phyloP scores from a whole-genome alignment of 805 yeast species.

The Wickerhamiella bombiphila region DNA sequence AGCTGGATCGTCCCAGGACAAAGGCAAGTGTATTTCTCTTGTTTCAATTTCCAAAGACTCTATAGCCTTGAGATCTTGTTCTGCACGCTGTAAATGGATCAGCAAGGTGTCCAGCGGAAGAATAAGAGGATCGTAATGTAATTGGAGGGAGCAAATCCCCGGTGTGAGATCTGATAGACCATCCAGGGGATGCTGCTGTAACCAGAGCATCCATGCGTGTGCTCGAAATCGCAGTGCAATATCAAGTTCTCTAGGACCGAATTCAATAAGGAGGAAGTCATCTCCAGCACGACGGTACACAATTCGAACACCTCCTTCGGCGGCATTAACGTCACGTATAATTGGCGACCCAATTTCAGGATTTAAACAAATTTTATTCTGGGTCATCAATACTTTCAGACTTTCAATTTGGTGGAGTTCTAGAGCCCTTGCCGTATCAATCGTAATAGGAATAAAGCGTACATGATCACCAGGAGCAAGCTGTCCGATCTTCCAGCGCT shows the following conservation, averaged over 20 bases:
- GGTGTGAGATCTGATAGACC: conserved; percentile 92
- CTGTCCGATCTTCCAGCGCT: conserved; percentile 97
- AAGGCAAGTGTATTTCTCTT: conserved; percentile 66
- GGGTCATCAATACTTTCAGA: conserved; percentile 17
- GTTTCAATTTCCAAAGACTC: conserved; percentile 77
- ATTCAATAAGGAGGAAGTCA: conserved; percentile 76
- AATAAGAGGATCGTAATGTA: conserved; percentile 56
- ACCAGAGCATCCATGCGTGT: conserved; percentile 62
- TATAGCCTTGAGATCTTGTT: conserved; percentile 29
- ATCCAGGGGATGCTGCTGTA: conserved; percentile 36
- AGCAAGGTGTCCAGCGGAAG: conserved; percentile 48
- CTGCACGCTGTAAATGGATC: conserved; percentile 50
- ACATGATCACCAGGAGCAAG: conserved; percentile 84
- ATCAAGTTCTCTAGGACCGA: conserved; percentile 77
- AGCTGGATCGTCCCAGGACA: conserved; percentile 87
- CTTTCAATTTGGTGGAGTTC: conserved; percentile 42
- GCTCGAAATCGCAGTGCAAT: conserved; percentile 73
- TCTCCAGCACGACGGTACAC: conserved; percentile 94
- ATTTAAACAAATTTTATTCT: conserved; percentile 5
- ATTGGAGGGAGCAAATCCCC: conserved; percentile 85
- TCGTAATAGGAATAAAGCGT: conserved; percentile 65
- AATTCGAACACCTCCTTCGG: conserved; percentile 50
- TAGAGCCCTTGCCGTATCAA: conserved; percentile 50
- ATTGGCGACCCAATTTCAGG: conserved; percentile 42
- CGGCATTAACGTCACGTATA: conserved; percentile 43